Evolutionary conservation across 2,329 filamentous ascomycete genomes (phyloP), one percentile per base, ranked within the genome.

Genomic region (Talaromyces atroroseus): DNA sequence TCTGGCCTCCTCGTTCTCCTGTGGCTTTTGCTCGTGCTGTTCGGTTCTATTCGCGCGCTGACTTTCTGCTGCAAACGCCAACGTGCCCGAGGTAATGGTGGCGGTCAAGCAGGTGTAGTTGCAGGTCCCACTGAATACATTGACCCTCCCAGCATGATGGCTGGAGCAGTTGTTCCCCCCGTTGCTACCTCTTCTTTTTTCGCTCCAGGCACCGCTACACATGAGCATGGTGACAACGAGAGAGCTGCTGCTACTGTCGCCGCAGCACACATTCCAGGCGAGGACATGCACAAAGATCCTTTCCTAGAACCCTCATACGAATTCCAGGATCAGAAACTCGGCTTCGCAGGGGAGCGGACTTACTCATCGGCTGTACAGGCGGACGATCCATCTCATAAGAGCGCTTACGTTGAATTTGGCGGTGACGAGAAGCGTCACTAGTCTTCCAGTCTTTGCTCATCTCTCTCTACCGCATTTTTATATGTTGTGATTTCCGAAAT

Each of bases 1-100:
- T 89, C 92, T 2, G 79, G 82, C 0, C 83, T 80, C 51, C 76
- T 99, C 4, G 73, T 96, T 12, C 75, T 89, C 3, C 74, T 95
- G 26, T 99, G 91, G 80, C 66, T 95, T 53, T 71, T 94, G 59
- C 81, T 95, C 58, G 82, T 90, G 4, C 78, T 96, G 36, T 79
- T 89, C 49, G 94, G 90, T 49, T 72, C 92, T 55, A 72, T 83
- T 49, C 83, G 90, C 58, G 86, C 86, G 26, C 71, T 85, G 57
- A 78, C 79, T 34, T 79, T 85, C 55, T 83, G 88, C 74, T 76
- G 78, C 54, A 75, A 76, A 26, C 80, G 80, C 1, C 84, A 85
- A 53, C 84, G 83, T 60, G 80, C 76, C 8, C 78, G 83, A 11
- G 82, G 75, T 10, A 85, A 88, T 65, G 83, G 84, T 32, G 84